phyloP scores from a whole-genome alignment of 2,329 filamentous ascomycete genomes.

The Cryphonectria nitschkei region DNA sequence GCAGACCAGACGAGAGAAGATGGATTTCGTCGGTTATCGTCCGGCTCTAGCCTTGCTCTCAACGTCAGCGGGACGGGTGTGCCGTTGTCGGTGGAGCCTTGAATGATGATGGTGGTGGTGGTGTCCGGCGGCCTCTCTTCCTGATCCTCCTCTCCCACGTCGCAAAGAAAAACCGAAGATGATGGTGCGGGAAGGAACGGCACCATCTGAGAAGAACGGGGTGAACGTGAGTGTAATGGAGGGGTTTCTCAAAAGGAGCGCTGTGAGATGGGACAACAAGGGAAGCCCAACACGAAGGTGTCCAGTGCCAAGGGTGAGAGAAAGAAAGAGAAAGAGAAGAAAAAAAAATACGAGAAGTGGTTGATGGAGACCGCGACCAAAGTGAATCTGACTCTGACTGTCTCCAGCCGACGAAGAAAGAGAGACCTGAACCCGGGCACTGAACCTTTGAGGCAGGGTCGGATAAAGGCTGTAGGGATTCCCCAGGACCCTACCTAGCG shows the following conservation, averaged over 20 bases:
- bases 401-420: background rate
- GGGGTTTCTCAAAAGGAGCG: background rate
- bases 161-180: conserved; percentile 28
- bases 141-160: conserved; percentile 26
- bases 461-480: conserved; percentile 1
- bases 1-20: background rate
- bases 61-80: conserved; percentile 8
- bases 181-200: conserved; percentile 25
- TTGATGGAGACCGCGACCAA: conserved; percentile 5
- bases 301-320: background rate
- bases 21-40: conserved; percentile 7
- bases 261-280: background rate
- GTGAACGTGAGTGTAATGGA: background rate
- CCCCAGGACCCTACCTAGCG: conserved; percentile 1
- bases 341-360: background rate
- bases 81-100: conserved; percentile 13
- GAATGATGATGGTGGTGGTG: conserved; percentile 1
- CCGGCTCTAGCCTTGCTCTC: conserved; percentile 4
- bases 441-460: conserved; percentile 7
- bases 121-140: conserved; percentile 28
- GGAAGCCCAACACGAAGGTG: background rate
- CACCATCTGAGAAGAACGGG: conserved; percentile 30
- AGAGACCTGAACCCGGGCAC: background rate
- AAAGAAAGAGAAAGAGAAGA: background rate
- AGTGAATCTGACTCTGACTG: background rate